Evolutionary conservation across 495 filamentous ascomycete species (phyloP).

Genomic region (Penicillium desertorum): DNA sequence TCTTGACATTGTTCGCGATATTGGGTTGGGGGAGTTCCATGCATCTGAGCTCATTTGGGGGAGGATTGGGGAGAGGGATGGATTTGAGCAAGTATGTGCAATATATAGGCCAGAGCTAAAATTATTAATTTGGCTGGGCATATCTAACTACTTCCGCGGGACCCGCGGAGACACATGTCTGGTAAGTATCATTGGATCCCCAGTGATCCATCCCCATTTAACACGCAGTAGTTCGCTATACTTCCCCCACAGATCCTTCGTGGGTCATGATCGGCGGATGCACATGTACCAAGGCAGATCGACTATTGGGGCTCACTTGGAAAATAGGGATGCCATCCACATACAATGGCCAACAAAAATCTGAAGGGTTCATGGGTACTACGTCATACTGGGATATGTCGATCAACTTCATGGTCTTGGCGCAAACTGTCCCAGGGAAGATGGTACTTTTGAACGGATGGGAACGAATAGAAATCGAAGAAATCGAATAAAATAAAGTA

Average conservation of each 20-base stretch:
- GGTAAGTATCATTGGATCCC: conserved; percentile 17
- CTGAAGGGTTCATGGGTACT: conserved; percentile 1
- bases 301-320: background rate
- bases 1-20: conserved; percentile 29
- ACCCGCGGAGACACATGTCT: conserved; percentile 11
- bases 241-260: background rate
- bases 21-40: background rate
- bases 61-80: background rate
- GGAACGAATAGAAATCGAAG: background rate
- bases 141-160: conserved; percentile 18
- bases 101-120: conserved; percentile 2
- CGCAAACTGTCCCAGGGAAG: conserved; percentile 2
- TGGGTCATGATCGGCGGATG: background rate
- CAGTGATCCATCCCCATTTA: background rate
- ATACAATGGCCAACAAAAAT: background rate
- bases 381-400: conserved; percentile 31
- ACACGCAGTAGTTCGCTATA: conserved; percentile 13
- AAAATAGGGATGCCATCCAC: background rate
- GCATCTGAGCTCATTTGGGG: background rate
- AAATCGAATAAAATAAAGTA: background rate
- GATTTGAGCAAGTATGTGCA: background rate
- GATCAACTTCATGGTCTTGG: conserved; percentile 13
- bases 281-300: background rate
- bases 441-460: background rate
- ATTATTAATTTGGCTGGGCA: conserved; percentile 8